These are phyloP conservation scores for Jamesozyma piceae DNA, from an alignment of 805 yeast species.

Conservation along the genomic window DNA sequence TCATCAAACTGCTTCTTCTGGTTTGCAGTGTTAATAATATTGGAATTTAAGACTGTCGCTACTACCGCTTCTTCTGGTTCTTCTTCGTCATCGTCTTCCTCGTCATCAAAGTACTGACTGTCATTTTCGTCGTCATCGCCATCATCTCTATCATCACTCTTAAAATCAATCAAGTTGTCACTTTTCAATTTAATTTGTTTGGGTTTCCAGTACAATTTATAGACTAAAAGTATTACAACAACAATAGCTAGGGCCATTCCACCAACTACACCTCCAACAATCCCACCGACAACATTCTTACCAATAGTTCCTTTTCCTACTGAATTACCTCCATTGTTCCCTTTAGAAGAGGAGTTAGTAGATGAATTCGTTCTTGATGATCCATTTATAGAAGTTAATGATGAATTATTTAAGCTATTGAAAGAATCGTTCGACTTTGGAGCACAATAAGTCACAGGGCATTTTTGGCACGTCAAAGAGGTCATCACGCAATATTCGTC, in stretches of 20 bases:
- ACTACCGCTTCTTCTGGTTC: background rate
- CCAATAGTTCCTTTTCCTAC: background rate
- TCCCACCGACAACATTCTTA: constrained; percentile 54
- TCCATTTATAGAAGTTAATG: constrained; percentile 7
- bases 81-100: constrained; percentile 9
- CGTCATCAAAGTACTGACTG: constrained; percentile 19
- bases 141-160: constrained; percentile 22
- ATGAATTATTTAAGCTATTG: constrained; percentile 10
- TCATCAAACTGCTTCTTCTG: background rate
- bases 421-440: constrained; percentile 17
- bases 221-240: constrained; percentile 32
- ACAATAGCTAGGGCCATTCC: constrained; percentile 32
- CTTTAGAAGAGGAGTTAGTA: constrained; percentile 7
- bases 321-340: constrained; percentile 27
- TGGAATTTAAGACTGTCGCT: background rate
- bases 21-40: too few species aligned
- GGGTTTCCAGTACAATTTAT: constrained; percentile 36
- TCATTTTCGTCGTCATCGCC: constrained; percentile 13
- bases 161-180: constrained; percentile 16
- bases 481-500: constrained; percentile 49
- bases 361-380: background rate
- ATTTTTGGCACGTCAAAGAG: constrained; percentile 45
- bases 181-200: constrained; percentile 22
- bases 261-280: constrained; percentile 53
- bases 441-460: constrained; percentile 48